Base-by-base conservation (phyloP, 306 rosid species). In the Carpinus viminea region DNA sequence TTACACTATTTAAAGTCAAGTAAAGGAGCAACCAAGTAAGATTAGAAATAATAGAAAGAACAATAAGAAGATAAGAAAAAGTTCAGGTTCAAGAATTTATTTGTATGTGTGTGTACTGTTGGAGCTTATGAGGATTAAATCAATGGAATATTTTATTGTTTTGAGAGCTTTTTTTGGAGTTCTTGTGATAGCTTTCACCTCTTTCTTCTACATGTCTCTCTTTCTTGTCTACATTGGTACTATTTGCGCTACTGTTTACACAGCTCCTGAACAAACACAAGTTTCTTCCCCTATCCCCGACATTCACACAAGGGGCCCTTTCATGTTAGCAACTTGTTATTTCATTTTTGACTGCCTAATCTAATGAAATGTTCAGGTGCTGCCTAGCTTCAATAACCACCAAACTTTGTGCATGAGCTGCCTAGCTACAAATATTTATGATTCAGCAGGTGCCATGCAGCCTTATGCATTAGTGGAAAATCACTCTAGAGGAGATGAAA, bases 101-200 rank as follows among this genome's bases (percentile, higher is more conserved):
- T 8, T 38, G 3, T 12, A 8, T 65, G 0, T 18, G 7, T n/a
- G 12, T 66, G 17, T 1, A 3, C n/a, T 36, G 0, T 0, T 8
- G 70, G 7, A 2, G 61, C n/a, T n/a, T 18, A 31, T 13, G 34
- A 62, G 43, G 28, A 4, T 21, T 5, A 8, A 57, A 57, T 4
- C n/a, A 59, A 59, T 3, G 66, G 8, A 60, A 21, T 65, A 46
- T 34, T 65, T 65, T 24, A 17, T 8, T 65, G 1, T 8, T 64
- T 36, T 17, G 7, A 15, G 31, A 45, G 15, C 10, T 7, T 24
- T 26, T 17, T 53, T 53, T 53, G 59, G 59, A 60, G 36, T 60
- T 60, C 66, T 60, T 60, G 66, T 60, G 66, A 60, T 60, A 12
- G 66, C 66, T 60, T 60, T 60, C 66, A 24, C 38, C 66, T 60